These are phyloP conservation scores for Leccinum truebloodii DNA, from an alignment of 768 basidiomycete species.

Conservation along the genomic window DNA sequence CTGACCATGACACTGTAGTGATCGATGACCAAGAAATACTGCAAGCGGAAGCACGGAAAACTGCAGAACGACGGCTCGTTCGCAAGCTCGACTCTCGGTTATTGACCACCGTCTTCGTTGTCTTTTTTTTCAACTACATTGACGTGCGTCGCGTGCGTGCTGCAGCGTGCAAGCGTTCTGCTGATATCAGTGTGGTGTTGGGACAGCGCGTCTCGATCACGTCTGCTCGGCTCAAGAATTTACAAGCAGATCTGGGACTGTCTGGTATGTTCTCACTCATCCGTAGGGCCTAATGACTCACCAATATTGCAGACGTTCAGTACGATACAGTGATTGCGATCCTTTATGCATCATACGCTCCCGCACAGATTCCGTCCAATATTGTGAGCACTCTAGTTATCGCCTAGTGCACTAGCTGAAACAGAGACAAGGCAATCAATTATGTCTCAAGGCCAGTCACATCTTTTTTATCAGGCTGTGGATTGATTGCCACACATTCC, in stretches of 20 bases:
- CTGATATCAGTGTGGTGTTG: neutral
- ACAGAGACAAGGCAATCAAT: conserved; percentile 48
- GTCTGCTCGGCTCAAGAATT: neutral
- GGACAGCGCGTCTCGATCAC: neutral
- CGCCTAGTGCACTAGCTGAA: neutral
- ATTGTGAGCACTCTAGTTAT: conserved; percentile 1
- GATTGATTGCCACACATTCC: neutral
- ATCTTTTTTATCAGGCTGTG: neutral
- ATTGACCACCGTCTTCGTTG: conserved; percentile 56
- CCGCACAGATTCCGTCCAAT: conserved; percentile 17
- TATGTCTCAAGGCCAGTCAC: conserved; percentile 45
- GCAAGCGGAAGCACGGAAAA: conserved; percentile 9
- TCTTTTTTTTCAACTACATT: conserved; percentile 69
- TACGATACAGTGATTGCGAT: neutral
- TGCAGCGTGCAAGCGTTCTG: neutral
- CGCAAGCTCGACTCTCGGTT: conserved; percentile 57
- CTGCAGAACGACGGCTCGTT: conserved; percentile 39
- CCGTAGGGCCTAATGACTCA: neutral
- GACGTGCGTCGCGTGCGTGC: conserved; percentile 42
- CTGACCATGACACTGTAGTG: neutral
- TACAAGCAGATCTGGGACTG: neutral
- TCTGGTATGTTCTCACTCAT: neutral
- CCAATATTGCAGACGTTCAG: conserved; percentile 34
- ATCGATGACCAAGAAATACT: neutral
- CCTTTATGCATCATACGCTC: neutral